Conservation (phyloP, 257 asterid genomes). For the Plectranthus barbatus region DNA sequence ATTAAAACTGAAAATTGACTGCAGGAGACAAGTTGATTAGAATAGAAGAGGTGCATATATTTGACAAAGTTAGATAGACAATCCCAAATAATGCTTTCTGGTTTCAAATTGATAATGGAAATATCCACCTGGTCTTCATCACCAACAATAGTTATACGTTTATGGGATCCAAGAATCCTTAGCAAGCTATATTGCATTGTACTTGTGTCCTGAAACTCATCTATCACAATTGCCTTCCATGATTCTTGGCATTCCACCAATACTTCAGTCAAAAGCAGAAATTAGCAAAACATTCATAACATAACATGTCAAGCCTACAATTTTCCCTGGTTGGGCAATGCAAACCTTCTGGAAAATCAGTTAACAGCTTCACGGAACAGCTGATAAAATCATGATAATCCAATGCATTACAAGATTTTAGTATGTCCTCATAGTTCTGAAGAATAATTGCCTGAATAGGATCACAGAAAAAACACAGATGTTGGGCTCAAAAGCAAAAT, state of each 20-base stretch:
- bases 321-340: conserved; percentile 13
- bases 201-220: conserved; percentile 99
- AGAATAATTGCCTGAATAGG: conserved; percentile 74
- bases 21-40: conserved; percentile 20
- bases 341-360: conserved; percentile 87
- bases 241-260: conserved; percentile 63
- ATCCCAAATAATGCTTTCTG: conserved; percentile 6
- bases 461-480: conserved; percentile 14
- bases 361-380: conserved; percentile 70
- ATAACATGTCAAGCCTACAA: not conserved
- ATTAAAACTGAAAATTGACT: conserved; percentile 94
- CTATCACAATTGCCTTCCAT: conserved; percentile 82
- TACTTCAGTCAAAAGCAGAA: conserved; percentile 37
- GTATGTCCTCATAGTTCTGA: conserved; percentile 55
- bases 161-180: conserved; percentile 68
- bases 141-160: conserved; percentile 81
- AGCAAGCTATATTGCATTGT: conserved; percentile 74
- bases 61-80: conserved; percentile 4
- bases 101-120: conserved; percentile 12
- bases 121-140: conserved; percentile 92
- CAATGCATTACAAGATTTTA: conserved; percentile 87
- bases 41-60: not conserved
- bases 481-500: conserved; percentile 14
- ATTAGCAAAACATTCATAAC: conserved; percentile 14
- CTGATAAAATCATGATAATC: conserved; percentile 93